Evolutionary conservation across 1,139 yeast species (phyloP), one percentile per base, ranked within the genome.

Genomic region (Diutina sp.): DNA sequence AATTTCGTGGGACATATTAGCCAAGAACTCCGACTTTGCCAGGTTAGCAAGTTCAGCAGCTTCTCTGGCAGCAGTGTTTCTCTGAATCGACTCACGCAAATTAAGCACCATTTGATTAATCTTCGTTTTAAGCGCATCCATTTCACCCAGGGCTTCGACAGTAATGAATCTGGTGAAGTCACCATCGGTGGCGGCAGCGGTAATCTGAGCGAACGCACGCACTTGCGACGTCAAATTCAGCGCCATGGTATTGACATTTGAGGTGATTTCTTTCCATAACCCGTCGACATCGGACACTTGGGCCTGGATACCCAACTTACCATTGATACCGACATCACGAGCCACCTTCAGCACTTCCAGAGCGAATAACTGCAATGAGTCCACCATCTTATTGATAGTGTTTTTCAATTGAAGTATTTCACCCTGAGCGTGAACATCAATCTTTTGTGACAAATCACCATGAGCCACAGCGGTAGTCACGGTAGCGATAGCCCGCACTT

Each of bases 221-320:
- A 89, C 96, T 72, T 89, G 96, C 1, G 95, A 85, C 0, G 96
- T 89, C 67, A 89, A 80, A 67, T 89, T 89, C 29, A 93, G 84
- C 57, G 96, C 96, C 96, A 89, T 89, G 35, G 95, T 88, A 67
- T 89, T 89, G 62, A 89, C 96, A 70, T 89, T 89, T n/a, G 95
- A 87, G 44, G 95, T 89, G 65, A 89, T 89, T 66, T 88, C 95
- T 66, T 87, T 88, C 96, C 96, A 89, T 59, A 88, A 73, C 5
- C 96, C 96, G 70, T 88, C 95, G 41, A 89, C 95, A 72, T 89
- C 96, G 58, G 85, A 82, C 41, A 89, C 96, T 68, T 89, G 95
- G 11, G 96, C 96, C 66, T 88, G 95, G 56, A 88, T 93, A 65
- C 96, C 96, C 57, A 89, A 79, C 68, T 88, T 89, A 72, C 96